These are phyloP conservation scores for Eimeria zaria DNA, from an alignment of 169 alveolate species.

Conservation along the genomic window DNA sequence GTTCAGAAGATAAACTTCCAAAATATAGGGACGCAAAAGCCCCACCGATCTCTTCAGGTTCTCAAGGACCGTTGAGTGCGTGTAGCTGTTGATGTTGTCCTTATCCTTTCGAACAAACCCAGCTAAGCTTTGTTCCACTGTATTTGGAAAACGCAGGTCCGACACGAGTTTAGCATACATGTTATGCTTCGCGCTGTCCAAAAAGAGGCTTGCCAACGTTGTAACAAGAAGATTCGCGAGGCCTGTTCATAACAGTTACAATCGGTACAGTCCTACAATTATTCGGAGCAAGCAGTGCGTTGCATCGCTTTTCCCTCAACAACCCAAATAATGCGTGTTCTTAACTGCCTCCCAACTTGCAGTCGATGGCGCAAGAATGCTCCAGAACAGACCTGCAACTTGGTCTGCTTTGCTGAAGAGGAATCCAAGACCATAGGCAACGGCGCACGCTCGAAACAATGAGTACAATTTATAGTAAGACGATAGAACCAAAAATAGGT, in stretches of 20 bases:
- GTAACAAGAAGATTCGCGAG: slow-evolving; percentile 50
- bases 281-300: background rate
- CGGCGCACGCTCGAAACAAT: slow-evolving; percentile 60
- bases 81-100: background rate
- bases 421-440: slow-evolving; percentile 71
- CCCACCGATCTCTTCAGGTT: slow-evolving; percentile 34
- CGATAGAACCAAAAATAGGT: slow-evolving; percentile 41
- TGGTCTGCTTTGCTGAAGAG: slow-evolving; percentile 72
- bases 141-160: slow-evolving; percentile 22
- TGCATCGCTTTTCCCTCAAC: background rate
- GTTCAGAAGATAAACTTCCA: background rate
- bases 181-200: slow-evolving; percentile 53
- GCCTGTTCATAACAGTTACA: slow-evolving; percentile 29
- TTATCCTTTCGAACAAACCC: slow-evolving; percentile 1
- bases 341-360: background rate
- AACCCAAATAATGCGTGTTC: background rate
- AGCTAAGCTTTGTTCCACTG: slow-evolving; percentile 25
- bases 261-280: background rate
- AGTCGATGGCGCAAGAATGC: background rate
- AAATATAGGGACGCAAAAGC: background rate
- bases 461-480: slow-evolving; percentile 39
- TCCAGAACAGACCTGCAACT: slow-evolving; percentile 37
- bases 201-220: slow-evolving; percentile 47
- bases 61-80: slow-evolving; percentile 42
- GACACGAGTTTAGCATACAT: slow-evolving; percentile 53